A percentile compares a stretch with the other conserved stretches of the same genome.
Evolutionary conservation across 345 rosid species (phyloP).

Genomic region (Orychophragmus violaceus): DNA sequence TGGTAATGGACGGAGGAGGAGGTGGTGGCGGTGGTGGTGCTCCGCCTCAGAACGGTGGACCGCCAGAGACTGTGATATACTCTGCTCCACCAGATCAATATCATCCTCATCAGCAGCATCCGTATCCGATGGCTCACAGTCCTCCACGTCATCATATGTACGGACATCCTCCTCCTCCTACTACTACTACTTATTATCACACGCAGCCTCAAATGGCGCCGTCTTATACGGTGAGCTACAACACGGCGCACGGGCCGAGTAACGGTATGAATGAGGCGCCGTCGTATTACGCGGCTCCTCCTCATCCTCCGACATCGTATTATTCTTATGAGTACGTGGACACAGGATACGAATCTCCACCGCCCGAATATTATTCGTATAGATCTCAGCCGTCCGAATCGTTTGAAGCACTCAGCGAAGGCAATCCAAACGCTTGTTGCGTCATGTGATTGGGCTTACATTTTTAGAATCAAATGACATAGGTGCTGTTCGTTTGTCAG

Average conservation of each 20-base stretch:
- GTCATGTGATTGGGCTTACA: constrained; percentile 44
- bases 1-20: constrained; percentile 13
- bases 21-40: constrained; percentile 13
- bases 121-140: constrained; percentile 32
- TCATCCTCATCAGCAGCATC: constrained; percentile 1
- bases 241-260: constrained; percentile 35
- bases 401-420: constrained; percentile 78
- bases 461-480: background rate
- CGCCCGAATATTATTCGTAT: constrained; percentile 33
- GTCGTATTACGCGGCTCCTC: constrained; percentile 34
- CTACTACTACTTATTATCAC: constrained; percentile 35
- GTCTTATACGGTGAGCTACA: constrained; percentile 47
- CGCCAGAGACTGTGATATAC: constrained; percentile 36
- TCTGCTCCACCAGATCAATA: constrained; percentile 27
- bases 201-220: constrained; percentile 34
- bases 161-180: constrained; percentile 29
- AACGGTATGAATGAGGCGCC: constrained; percentile 18
- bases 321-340: constrained; percentile 41
- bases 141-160: constrained; percentile 41
- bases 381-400: constrained; percentile 49
- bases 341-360: constrained; percentile 34
- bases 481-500: too few species aligned
- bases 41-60: constrained; percentile 22
- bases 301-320: constrained; percentile 28
- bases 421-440: constrained; percentile 85